Evolutionary conservation across 257 asterid species (phyloP).

Genomic region (Lithospermum erythrorhizon): DNA sequence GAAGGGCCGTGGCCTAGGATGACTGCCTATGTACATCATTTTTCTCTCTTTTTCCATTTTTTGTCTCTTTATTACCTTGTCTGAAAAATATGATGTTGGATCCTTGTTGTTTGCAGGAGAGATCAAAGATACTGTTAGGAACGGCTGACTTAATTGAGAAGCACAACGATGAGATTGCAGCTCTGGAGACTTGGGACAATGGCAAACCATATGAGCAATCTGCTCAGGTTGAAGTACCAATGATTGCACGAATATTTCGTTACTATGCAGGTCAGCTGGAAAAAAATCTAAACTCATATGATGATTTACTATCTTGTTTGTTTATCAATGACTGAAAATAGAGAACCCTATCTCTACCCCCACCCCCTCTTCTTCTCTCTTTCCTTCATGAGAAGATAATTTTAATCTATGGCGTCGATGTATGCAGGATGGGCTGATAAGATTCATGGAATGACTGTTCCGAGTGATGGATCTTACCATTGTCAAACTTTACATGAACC

Average conservation of each 20-base stretch:
- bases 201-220: conserved; percentile 79
- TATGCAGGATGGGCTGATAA: conserved; percentile 92
- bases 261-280: conserved; percentile 94
- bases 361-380: no score
- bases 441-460: conserved; percentile 87
- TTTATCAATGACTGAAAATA: no score
- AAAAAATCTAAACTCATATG: no score
- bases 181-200: conserved; percentile 82
- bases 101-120: conserved; percentile 43
- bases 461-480: conserved; percentile 79
- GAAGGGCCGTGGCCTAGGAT: conserved; percentile 93
- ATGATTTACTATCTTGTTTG: no score
- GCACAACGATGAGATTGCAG: conserved; percentile 83
- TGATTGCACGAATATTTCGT: conserved; percentile 65
- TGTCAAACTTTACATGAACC: conserved; percentile 96
- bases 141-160: conserved; percentile 86
- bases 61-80: not conserved
- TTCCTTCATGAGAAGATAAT: no score
- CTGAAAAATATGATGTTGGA: not conserved
- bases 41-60: not conserved
- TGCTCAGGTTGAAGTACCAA: conserved; percentile 62
- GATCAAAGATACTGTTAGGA: conserved; percentile 57
- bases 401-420: not conserved
- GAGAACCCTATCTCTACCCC: no score
- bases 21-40: conserved; percentile 71